Percentiles rank a stretch among this genome's conserved stretches.
These are phyloP conservation scores for Dioscorea cayenensis DNA, from an alignment of 116 monocot genomes.

Conservation along the genomic window DNA sequence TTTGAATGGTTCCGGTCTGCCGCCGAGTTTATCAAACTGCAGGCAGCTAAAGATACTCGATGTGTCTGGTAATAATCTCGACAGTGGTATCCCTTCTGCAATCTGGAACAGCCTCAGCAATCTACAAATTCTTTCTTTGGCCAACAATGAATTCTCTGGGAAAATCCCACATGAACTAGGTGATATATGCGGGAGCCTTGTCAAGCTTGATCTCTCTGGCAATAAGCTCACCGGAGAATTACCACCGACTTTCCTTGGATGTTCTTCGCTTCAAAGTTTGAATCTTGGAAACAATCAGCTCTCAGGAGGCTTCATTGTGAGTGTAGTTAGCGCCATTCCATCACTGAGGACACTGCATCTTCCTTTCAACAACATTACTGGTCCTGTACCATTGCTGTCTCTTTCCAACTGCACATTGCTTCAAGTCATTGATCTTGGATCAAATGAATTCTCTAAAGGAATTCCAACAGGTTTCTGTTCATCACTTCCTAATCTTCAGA, in stretches of 20 bases:
- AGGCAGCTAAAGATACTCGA: constrained; percentile 37
- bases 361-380: constrained; percentile 67
- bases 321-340: constrained; percentile 33
- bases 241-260: constrained; percentile 33
- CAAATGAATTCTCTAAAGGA: constrained; percentile 54
- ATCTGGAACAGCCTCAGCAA: constrained; percentile 29
- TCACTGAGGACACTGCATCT: constrained; percentile 35
- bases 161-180: constrained; percentile 49
- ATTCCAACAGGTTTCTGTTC: constrained; percentile 53
- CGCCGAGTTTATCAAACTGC: constrained; percentile 45
- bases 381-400: constrained; percentile 32
- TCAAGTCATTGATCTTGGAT: constrained; percentile 57
- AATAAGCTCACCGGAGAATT: constrained; percentile 48
- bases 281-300: constrained; percentile 58
- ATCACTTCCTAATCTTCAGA: constrained; percentile 36
- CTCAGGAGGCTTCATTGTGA: constrained; percentile 48
- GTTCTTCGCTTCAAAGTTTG: constrained; percentile 41
- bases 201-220: constrained; percentile 57
- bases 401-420: constrained; percentile 38
- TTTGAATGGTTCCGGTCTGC: constrained; percentile 35
- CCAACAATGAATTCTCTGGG: constrained; percentile 47
- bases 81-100: constrained; percentile 33
- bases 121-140: constrained; percentile 38
- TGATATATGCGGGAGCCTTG: constrained; percentile 28
- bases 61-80: constrained; percentile 46